phyloP scores from a whole-genome alignment of 345 rosid species.

The Clausena lansium region DNA sequence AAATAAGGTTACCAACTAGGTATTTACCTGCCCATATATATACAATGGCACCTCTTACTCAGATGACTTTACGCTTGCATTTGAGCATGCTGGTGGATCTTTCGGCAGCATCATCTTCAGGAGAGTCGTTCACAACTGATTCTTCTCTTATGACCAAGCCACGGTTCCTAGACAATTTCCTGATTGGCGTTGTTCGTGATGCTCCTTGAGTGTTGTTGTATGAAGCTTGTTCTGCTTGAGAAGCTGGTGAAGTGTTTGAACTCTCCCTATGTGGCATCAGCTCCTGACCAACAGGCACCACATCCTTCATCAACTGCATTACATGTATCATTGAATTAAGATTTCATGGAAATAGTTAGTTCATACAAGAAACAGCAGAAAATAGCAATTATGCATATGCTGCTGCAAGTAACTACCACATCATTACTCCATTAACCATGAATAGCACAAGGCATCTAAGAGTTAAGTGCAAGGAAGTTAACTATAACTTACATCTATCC shows the following conservation, averaged over 20 bases:
- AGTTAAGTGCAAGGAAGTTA: neutral
- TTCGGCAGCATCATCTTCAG: conserved; percentile 30
- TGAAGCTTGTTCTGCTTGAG: conserved; percentile 34
- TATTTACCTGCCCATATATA: no score
- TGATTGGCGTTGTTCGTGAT: conserved; percentile 65
- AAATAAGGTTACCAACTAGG: neutral
- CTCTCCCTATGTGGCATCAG: conserved; percentile 63
- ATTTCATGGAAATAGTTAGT: neutral
- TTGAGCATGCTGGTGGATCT: conserved; percentile 36
- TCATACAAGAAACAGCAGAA: no score
- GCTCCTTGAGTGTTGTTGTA: conserved; percentile 27
- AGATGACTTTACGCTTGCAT: conserved; percentile 49
- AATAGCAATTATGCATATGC: neutral
- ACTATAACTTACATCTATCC: neutral
- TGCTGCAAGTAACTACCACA: neutral
- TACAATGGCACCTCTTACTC: conserved; percentile 1
- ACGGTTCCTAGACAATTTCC: conserved; percentile 71
- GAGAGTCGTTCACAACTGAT: conserved; percentile 61
- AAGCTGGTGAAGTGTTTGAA: conserved; percentile 6
- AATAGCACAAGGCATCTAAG: neutral
- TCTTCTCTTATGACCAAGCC: conserved; percentile 77
- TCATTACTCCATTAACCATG: neutral
- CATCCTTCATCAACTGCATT: conserved; percentile 53
- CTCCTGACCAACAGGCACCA: conserved; percentile 63
- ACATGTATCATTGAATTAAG: neutral